Evolutionary conservation across 352 stramenopile species (phyloP), one percentile per base, ranked within the genome.

Genomic region (Blastocystis sp.): DNA sequence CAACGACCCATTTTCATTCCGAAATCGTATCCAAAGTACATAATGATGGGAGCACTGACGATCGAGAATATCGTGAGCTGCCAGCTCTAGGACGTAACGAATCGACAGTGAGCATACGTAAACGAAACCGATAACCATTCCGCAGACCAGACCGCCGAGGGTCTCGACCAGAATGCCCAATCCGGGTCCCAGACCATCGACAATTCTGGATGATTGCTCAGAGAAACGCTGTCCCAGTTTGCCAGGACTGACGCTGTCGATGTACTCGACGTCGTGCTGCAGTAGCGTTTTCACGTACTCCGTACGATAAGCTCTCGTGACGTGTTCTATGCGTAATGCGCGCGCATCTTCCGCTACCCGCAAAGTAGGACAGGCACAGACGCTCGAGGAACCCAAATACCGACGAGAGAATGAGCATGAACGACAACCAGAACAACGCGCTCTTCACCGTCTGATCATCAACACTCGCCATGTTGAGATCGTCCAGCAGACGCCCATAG

Each of bases 181-280:
- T 12, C 24, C 62, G 21, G 79, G 79, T 77, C 79, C 79, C 31
- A 89, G 51, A n/a, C 79, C 79, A 16, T 77, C 62, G 31, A 77
- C 35, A 35, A 89, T 89, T 59, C 79, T 37, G n/a, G 79, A 77
- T 33, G 63, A 80, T 29, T 89, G 59, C 13, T 89, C 79, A 10
- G 79, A 62, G 31, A 89, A 60, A 41, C 55, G 33, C 26, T 89
- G 63, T 33, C 79, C 79, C 31, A 89, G 29, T n/a, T 10, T 9
- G 4, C 67, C 67, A 55, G 79, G 79, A 37, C 55, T 89, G 12
- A 77, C 33, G 26, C 39, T 62, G 21, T 89, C 79, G 60, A 89
- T 78, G 31, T 78, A 89, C 24, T 77, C 79, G 12, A 89, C 79
- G 39, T 89, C 79, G 55, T 89, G 79, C 50, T 89, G 39, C 1